Evolutionary conservation across 768 basidiomycete species (phyloP), one percentile per base, ranked within the genome.

Genomic region (Pleurotus tuoliensis): DNA sequence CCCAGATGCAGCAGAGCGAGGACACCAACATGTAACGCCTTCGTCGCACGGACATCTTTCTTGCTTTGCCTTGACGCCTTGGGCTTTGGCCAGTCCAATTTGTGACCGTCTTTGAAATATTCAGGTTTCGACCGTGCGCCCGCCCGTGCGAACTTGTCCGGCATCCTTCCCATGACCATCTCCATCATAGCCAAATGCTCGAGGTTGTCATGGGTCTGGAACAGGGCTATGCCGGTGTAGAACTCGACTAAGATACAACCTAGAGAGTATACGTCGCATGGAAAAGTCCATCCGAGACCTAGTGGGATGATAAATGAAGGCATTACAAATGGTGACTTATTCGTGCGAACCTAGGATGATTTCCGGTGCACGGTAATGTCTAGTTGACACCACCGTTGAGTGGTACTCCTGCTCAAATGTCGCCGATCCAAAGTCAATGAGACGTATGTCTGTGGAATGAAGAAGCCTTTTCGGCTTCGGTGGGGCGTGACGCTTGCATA

Each of bases 161-260:
- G 92, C 88, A 98, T 95, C 75, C 90, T 92, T 57, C 96, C 96
- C 91, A 98, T 98, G 39, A 98, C 97, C 69, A 91, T 88, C 69
- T 98, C 95, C 97, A 99, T 99, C 97, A 99, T 99, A 40, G 96
- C 97, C 12, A 99, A 84, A 72, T 99, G 97, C 70, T 99, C 97
- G 7, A 98, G 82, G 69, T 99, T 98, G 73, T 98, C 96, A 66
- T 98, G 97, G 0, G 97, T 98, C 72, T 99, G 97, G 74, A 97
- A 99, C n/a, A 99, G 82, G 6, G 97, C 97, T 34, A 94, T 85
- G 24, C 97, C 97, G 15, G 97, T 99, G 75, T 86, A 96, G 70
- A 99, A 98, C 70, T 99, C 97, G 57, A 99, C 95, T 22, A 99
- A 83, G 63, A 99, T 99, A 73, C 97, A 99, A 5, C 97, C 97